Base-by-base conservation (phyloP, 2,329 filamentous ascomycete genomes). In the Ustulina deusta region DNA sequence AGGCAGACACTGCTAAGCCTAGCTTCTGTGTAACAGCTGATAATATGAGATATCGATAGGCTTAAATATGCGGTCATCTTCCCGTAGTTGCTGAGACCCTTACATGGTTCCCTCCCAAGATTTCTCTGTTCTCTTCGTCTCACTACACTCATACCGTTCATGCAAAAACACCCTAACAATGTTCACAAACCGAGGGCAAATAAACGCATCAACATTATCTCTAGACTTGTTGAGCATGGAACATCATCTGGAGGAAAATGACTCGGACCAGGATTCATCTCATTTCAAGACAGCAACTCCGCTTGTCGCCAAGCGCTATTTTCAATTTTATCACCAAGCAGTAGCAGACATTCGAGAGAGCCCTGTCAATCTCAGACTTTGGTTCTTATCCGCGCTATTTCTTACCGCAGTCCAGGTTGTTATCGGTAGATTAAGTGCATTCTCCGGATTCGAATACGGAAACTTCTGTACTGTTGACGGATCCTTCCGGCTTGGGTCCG, bases 341-440 rank as follows among this genome's bases (percentile, higher is more conserved):
- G 22, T 22, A 25, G 46, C 58, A 10, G 58, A 61, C 20, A 34
- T 61, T 42, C 58, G 36, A 52, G 11, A 61, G 25, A 54, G 58
- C 46, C 34, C 15, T 52, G n/a, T 44, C n/a, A 61, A 7, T 17
- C 34, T 61, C 22, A 52, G n/a, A 40, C 17, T 44, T 2, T 61
- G 58, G 58, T 6, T 61, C 20, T 32, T 52, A 42, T 52, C 20
- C 22, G 3, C 48, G 3, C 32, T 61, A 52, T 54, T 61, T 34
- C 9, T 42, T 25, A 6, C 22, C 20, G 10, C 48, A 34, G 36
- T 44, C 36, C 3, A 25, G n/a, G 38, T 40, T n/a, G 32, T 60
- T 11, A n/a, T 49, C 42, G 13, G 1, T n/a, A 51, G 17, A 49
- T 25, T 60, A 38, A 38, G 34, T n/a, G n/a, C n/a, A 11, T 36